These are phyloP conservation scores for Trifolium fragiferum DNA, from an alignment of 306 rosid genomes.

Conservation along the genomic window DNA sequence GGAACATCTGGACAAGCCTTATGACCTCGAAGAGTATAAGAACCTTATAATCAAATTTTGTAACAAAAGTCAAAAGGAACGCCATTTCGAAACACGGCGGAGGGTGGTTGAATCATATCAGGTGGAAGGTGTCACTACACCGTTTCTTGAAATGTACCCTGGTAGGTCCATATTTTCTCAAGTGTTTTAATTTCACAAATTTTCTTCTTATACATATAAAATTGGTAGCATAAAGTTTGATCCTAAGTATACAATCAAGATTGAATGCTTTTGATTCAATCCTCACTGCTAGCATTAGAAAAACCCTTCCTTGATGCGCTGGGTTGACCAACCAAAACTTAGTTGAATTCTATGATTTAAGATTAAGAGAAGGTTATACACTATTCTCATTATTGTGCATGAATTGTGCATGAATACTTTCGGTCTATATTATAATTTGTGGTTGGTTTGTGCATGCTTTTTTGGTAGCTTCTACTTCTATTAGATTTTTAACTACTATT, in stretches of 20 bases:
- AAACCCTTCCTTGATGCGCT: not conserved
- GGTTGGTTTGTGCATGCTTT: conserved; percentile 22
- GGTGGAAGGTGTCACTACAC: conserved; percentile 33
- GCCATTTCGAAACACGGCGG: conserved; percentile 47
- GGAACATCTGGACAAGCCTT: conserved; percentile 65
- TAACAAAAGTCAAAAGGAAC: conserved; percentile 25
- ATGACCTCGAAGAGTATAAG: conserved; percentile 47
- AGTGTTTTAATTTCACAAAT: not conserved
- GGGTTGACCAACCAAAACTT: conserved; percentile 1
- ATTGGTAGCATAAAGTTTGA: not conserved
- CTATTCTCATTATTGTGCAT: no score
- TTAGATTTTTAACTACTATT: conserved; percentile 24
- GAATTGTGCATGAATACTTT: no score
- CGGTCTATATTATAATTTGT: conserved; percentile 22
- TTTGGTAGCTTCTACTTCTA: conserved; percentile 20
- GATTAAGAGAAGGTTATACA: not conserved
- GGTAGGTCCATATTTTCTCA: conserved; percentile 59
- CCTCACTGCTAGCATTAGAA: not conserved
- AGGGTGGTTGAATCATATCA: conserved; percentile 41
- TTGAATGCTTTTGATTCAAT: conserved; percentile 10
- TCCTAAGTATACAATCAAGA: not conserved
- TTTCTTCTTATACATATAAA: conserved; percentile 1
- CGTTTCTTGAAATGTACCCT: conserved; percentile 56
- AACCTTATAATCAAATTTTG: conserved; percentile 19
- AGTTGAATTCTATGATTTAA: conserved; percentile 2